A percentile compares a stretch with the other conserved stretches of the same genome.
These are phyloP conservation scores for Cryptococcus amylolentus DNA, from an alignment of 1,284 basidiomycete genomes.

Conservation along the genomic window DNA sequence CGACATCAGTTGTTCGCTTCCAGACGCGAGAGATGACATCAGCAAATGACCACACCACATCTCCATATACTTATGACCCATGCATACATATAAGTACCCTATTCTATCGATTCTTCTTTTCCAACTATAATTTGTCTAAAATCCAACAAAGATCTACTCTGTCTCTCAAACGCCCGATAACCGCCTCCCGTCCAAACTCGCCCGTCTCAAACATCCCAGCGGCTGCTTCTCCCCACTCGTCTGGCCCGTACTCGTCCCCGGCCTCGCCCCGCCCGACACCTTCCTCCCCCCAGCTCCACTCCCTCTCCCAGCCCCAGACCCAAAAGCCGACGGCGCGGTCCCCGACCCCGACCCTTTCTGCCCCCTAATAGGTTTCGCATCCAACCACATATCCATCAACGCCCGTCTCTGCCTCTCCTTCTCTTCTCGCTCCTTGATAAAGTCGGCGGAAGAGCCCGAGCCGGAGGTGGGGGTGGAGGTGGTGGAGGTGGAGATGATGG, in stretches of 20 bases:
- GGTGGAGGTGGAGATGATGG: too few relatives aligned
- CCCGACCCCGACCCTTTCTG: neutral
- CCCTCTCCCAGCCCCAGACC: neutral
- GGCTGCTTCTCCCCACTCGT: neutral
- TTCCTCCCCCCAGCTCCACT: neutral
- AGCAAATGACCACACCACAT: too few relatives aligned
- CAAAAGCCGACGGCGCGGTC: neutral
- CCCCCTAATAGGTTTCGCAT: neutral
- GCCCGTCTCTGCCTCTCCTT: neutral
- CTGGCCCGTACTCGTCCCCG: neutral
- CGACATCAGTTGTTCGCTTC: too few relatives aligned
- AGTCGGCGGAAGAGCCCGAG: neutral
- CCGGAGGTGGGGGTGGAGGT: neutral
- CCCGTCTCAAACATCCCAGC: neutral
- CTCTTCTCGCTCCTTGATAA: neutral
- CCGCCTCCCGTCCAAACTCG: conserved; percentile 1
- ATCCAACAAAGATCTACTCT: too few relatives aligned
- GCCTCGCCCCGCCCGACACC: neutral
- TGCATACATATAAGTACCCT: too few relatives aligned
- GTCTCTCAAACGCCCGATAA: neutral
- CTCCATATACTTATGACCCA: too few relatives aligned
- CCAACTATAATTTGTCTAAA: neutral
- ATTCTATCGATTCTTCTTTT: neutral
- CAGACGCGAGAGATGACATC: too few relatives aligned
- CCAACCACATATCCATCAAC: neutral